phyloP scores from a whole-genome alignment of 202 grass and related monocot genomes.

The Setaria viridis region DNA sequence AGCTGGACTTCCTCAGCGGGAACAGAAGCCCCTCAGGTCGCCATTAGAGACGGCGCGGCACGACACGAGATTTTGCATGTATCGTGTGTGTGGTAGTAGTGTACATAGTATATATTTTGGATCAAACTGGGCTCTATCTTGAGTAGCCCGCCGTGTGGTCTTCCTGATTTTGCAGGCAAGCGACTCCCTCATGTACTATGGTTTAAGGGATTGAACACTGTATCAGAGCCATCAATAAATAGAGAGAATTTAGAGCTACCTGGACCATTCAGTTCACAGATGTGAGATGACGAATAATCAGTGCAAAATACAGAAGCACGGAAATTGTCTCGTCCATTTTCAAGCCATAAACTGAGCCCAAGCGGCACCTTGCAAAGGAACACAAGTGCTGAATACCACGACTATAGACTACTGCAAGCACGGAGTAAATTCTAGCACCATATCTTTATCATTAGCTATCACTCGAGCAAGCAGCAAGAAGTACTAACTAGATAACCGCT shows the following conservation, averaged over 20 bases:
- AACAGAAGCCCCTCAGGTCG: conserved; percentile 62
- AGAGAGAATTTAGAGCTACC: not conserved
- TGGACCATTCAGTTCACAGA: not conserved
- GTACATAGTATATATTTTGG: conserved; percentile 45
- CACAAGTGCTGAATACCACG: not conserved
- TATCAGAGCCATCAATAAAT: conserved; percentile 42
- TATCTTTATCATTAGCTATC: not conserved
- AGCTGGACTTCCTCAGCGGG: conserved; percentile 68
- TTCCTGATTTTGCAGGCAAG: not conserved
- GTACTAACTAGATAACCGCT: not conserved
- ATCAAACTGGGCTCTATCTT: conserved; percentile 39
- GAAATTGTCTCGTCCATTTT: not conserved
- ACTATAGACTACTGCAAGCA: not conserved
- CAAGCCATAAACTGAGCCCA: not conserved
- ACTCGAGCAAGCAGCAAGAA: not conserved
- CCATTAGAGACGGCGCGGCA: conserved; percentile 49
- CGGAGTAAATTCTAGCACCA: not conserved
- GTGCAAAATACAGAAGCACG: not conserved
- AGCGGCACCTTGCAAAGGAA: not conserved
- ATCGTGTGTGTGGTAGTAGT: conserved; percentile 23
- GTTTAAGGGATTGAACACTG: conserved; percentile 28
- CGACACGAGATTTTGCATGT: conserved; percentile 42
- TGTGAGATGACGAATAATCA: not conserved
- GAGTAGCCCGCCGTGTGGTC: conserved; percentile 16
- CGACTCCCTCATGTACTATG: conserved; percentile 13